These are phyloP conservation scores for Metschnikowia arizonensis DNA, from an alignment of 805 yeast genomes.

Conservation along the genomic window DNA sequence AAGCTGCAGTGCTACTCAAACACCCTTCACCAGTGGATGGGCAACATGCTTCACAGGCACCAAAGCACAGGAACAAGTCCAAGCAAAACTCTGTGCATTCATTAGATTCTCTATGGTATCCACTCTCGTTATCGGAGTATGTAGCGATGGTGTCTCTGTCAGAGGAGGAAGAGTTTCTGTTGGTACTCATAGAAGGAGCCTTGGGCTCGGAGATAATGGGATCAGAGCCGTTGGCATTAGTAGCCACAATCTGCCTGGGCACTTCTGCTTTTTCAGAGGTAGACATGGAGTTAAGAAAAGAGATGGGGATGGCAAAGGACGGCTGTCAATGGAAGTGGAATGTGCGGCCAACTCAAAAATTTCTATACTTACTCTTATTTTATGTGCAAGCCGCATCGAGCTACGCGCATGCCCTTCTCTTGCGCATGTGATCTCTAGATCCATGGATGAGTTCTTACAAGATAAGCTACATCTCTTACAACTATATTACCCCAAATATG, in stretches of 20 bases:
- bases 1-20: slow-evolving; percentile 31
- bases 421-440: background rate
- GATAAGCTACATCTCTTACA: slow-evolving; percentile 35
- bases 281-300: slow-evolving; percentile 5
- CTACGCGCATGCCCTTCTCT: slow-evolving; percentile 5
- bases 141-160: slow-evolving; percentile 10
- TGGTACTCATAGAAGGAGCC: slow-evolving; percentile 13
- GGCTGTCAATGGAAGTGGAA: background rate
- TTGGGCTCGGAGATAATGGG: slow-evolving; percentile 16
- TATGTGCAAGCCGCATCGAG: slow-evolving; percentile 5
- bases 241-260: slow-evolving; percentile 10
- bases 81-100: slow-evolving; percentile 42
- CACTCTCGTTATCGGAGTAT: slow-evolving; percentile 22
- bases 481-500: slow-evolving; percentile 41
- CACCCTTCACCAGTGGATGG: slow-evolving; percentile 42
- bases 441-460: slow-evolving; percentile 15
- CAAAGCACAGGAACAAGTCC: slow-evolving; percentile 37
- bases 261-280: slow-evolving; percentile 1
- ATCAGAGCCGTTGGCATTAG: slow-evolving; percentile 6
- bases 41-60: slow-evolving; percentile 37
- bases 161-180: slow-evolving; percentile 7
- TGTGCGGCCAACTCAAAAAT: slow-evolving; percentile 2
- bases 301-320: background rate
- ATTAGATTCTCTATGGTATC: slow-evolving; percentile 35
- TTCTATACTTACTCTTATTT: background rate